Percentiles rank a stretch among this genome's conserved stretches.
These are phyloP conservation scores for Zhuliangozyma parablackwelliae DNA, from an alignment of 1,139 yeast genomes.

Conservation along the genomic window DNA sequence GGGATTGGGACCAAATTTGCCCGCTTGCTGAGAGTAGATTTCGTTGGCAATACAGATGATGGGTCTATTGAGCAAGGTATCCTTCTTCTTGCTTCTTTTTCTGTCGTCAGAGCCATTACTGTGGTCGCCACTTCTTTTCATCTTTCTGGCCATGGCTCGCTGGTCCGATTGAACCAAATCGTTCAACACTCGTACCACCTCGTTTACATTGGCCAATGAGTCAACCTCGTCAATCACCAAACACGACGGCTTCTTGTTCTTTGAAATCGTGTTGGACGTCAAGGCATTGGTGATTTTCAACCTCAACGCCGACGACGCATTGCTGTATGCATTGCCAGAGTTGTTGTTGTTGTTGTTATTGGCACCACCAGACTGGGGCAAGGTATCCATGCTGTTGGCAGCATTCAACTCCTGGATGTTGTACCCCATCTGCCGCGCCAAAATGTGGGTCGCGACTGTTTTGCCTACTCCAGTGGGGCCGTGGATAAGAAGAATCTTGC, in stretches of 20 bases:
- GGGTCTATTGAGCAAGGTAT: slow-evolving; percentile 62
- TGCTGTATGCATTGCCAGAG: slow-evolving; percentile 8
- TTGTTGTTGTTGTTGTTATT: slow-evolving; percentile 1
- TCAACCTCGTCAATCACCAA: slow-evolving; percentile 87
- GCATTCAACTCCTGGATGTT: slow-evolving; percentile 85
- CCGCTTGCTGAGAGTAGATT: slow-evolving; percentile 50
- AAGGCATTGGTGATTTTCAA: slow-evolving; percentile 65
- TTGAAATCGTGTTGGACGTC: slow-evolving; percentile 58
- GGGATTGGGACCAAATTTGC: slow-evolving; percentile 34
- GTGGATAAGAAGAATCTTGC: slow-evolving; percentile 65
- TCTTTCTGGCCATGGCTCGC: slow-evolving; percentile 32
- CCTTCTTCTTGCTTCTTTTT: slow-evolving; percentile 23
- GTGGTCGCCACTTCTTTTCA: slow-evolving; percentile 6
- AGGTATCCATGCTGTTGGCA: slow-evolving; percentile 56
- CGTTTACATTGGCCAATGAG: slow-evolving; percentile 72
- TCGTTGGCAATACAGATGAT: slow-evolving; percentile 92
- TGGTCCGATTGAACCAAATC: slow-evolving; percentile 62
- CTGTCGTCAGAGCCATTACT: slow-evolving; percentile 10
- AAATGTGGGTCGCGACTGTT: slow-evolving; percentile 81
- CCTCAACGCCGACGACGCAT: slow-evolving; percentile 27
- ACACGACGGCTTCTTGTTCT: slow-evolving; percentile 60
- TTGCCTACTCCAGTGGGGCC: slow-evolving; percentile 98
- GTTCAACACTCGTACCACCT: slow-evolving; percentile 65
- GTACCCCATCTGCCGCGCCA: slow-evolving; percentile 81
- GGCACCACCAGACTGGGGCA: slow-evolving; percentile 21